Evolutionary conservation across 148 eudicot species (phyloP).

Genomic region (Rhododendron vialii): DNA sequence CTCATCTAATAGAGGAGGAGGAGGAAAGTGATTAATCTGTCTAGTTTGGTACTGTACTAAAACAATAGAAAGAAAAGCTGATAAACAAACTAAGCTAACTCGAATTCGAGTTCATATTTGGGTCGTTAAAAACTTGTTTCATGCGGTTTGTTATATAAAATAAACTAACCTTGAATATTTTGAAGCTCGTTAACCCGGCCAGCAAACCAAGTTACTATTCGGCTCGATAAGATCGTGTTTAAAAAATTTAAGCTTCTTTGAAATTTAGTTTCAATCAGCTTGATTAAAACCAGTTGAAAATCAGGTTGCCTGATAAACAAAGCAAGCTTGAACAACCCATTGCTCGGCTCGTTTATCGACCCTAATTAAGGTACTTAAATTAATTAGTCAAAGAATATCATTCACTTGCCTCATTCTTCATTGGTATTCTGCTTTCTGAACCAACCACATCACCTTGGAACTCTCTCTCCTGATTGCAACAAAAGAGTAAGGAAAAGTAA

Average conservation of each 20-base stretch:
- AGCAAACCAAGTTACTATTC: neutral
- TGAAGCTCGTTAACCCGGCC: neutral
- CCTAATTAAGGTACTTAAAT: neutral
- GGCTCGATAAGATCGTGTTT: neutral
- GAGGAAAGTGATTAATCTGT: no score
- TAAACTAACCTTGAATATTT: neutral
- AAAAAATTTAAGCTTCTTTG: neutral
- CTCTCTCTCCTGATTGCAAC: neutral
- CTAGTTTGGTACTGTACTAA: neutral
- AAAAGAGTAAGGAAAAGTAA: neutral
- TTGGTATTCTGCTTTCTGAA: neutral
- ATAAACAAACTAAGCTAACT: neutral
- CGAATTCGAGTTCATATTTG: neutral
- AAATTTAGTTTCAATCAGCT: neutral
- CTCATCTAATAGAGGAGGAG: no score
- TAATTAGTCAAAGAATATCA: neutral
- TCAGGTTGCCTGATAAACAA: neutral
- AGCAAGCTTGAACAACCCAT: neutral
- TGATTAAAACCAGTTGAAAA: neutral
- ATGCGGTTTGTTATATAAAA: neutral
- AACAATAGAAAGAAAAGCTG: neutral
- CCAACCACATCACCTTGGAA: neutral
- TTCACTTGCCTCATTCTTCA: neutral
- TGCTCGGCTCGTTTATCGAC: neutral
- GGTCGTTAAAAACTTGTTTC: neutral